Percentiles rank a stretch among this genome's conserved stretches.
Conservation (phyloP, 1,139 yeast species). For the Blastobotrys proliferans region DNA sequence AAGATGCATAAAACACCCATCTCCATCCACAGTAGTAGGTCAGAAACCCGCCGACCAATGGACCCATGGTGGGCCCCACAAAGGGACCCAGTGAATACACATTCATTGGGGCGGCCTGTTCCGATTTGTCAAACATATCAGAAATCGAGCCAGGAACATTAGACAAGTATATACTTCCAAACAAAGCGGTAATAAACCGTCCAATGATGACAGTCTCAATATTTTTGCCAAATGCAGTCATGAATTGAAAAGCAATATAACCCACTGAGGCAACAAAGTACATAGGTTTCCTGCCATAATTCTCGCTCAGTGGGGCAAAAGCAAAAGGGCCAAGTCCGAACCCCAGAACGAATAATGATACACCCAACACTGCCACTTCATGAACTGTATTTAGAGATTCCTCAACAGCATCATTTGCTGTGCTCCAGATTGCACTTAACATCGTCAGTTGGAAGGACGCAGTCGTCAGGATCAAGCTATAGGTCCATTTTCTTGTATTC, state of each 20-base stretch:
- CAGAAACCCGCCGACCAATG: constrained; percentile 64
- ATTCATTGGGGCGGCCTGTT: constrained; percentile 67
- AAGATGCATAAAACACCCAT: constrained; percentile 61
- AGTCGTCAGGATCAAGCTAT: constrained; percentile 6
- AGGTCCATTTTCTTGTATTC: constrained; percentile 8
- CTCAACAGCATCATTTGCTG: constrained; percentile 48
- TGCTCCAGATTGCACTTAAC: constrained; percentile 55
- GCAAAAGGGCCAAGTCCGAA: constrained; percentile 61
- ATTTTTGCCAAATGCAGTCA: constrained; percentile 62
- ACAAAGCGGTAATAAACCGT: constrained; percentile 63
- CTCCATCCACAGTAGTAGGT: constrained; percentile 48
- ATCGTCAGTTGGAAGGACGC: constrained; percentile 13
- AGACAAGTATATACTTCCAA: constrained; percentile 65
- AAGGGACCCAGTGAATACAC: constrained; percentile 70
- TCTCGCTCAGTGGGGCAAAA: constrained; percentile 66
- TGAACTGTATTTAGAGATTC: constrained; percentile 48
- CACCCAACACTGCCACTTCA: constrained; percentile 59
- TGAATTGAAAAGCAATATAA: constrained; percentile 58
- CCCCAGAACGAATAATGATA: constrained; percentile 66
- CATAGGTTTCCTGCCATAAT: constrained; percentile 64
- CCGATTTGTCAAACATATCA: constrained; percentile 54
- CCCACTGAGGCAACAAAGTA: constrained; percentile 55
- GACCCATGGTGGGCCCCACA: constrained; percentile 73
- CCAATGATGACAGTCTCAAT: constrained; percentile 61
- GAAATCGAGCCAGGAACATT: constrained; percentile 76